phyloP scores from a whole-genome alignment of 768 basidiomycete species.

The Cyclocybe cylindracea region DNA sequence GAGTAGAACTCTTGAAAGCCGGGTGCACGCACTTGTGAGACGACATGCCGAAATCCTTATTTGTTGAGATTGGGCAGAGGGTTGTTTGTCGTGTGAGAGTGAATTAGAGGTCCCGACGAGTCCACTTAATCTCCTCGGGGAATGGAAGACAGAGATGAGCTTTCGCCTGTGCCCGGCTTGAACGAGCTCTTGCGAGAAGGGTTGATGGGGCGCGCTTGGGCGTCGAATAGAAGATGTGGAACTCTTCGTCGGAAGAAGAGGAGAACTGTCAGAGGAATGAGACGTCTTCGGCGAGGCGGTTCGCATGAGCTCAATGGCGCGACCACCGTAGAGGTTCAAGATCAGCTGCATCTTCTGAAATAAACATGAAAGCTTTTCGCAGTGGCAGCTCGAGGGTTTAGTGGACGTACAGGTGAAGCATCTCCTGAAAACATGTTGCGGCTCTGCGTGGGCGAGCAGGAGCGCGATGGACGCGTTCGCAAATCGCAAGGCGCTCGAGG shows the following conservation, averaged over 20 bases:
- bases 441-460: slow-evolving; percentile 17
- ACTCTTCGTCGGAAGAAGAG: slow-evolving; percentile 20
- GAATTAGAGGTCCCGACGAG: slow-evolving; percentile 6
- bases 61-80: slow-evolving; percentile 17
- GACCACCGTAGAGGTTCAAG: slow-evolving; percentile 24
- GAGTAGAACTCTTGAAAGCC: not conserved
- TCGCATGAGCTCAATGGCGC: slow-evolving; percentile 29
- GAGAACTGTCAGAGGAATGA: slow-evolving; percentile 11
- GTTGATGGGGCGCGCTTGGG: slow-evolving; percentile 9
- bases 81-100: slow-evolving; percentile 9
- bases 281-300: slow-evolving; percentile 24
- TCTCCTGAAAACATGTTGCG: slow-evolving; percentile 12
- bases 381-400: not conserved
- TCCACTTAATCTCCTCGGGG: slow-evolving; percentile 27
- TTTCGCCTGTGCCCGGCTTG: slow-evolving; percentile 23
- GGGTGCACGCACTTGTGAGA: not conserved
- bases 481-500: slow-evolving; percentile 53
- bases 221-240: slow-evolving; percentile 13
- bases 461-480: slow-evolving; percentile 41
- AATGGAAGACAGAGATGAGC: slow-evolving; percentile 24
- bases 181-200: slow-evolving; percentile 13
- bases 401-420: slow-evolving; percentile 22
- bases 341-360: slow-evolving; percentile 19
- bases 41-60: slow-evolving; percentile 13
- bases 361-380: no score